Evolutionary conservation across 805 yeast species (phyloP), one percentile per base, ranked within the genome.

Genomic region (Yamadazyma kitorensis): DNA sequence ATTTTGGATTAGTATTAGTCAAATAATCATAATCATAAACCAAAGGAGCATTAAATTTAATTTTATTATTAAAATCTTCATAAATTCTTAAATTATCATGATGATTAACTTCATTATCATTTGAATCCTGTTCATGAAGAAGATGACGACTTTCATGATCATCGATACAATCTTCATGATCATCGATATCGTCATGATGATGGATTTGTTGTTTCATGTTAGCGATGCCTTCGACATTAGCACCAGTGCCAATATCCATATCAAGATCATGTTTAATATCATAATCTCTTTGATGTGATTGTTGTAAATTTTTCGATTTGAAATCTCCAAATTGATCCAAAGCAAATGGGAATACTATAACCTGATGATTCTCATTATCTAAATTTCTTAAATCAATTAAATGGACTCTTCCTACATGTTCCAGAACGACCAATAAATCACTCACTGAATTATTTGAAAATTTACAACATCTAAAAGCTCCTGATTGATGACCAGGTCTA

Each of bases 391-490:
- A 71, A 54, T 89, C 96, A 17, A 89, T 66, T 37, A 88, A 66
- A 59, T 89, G 98, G 3, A 89, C 84, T 34, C 95, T 70, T 0
- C 95, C 94, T 34, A 79, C 82, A 48, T 89, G 96, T 54, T 89
- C 97, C 34, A 83, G 74, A 2, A 89, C 69, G 34, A 84, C 75
- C 37, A 89, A 61, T 39, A 87, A 57, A 56, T 89, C 96, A 47
- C 82, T 89, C 11, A 82, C 65, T 4, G 86, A 82, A 56, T 65
- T 39, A 60, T 67, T 37, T 21, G 72, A 65, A 27, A 72, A 61
- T 45, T 68, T 65, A 45, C 70, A 62, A 40, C 81, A 78, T 40
- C 93, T 64, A 51, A 83, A 82, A 1, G 88, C 85, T 3, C 91
- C 89, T 29, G 52, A 72, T 40, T 58, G 66, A 46, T 73, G 64